Conservation (phyloP, 192 early-diverging fungal species). For the Entophlyctis helioformis region DNA sequence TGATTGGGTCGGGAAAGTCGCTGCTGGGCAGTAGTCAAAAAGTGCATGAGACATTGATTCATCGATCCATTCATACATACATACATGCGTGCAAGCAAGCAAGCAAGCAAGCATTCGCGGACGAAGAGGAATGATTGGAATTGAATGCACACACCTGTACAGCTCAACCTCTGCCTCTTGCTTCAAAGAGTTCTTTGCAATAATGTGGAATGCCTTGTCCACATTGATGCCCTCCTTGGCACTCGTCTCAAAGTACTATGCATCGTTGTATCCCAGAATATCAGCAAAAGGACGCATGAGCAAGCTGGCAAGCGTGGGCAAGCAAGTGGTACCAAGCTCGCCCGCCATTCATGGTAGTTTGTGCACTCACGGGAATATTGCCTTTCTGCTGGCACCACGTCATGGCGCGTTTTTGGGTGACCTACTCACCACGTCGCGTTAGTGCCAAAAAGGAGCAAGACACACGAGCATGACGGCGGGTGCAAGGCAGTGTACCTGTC, state of each 20-base stretch:
- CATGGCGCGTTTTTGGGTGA: constrained; percentile 91
- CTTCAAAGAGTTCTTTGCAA: constrained; percentile 88
- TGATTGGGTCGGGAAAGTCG: constrained; percentile 85
- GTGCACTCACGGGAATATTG: constrained; percentile 56
- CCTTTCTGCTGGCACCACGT: constrained; percentile 95
- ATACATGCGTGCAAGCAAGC: no score
- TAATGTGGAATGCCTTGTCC: constrained; percentile 91
- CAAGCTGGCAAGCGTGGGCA: not conserved
- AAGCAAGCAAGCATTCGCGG: no score
- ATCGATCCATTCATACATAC: no score
- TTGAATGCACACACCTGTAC: constrained; percentile 18
- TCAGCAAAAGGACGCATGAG: no score
- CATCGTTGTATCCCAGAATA: no score
- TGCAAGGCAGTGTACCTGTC: constrained; percentile 47
- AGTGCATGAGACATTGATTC: no score
- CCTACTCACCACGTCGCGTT: constrained; percentile 34
- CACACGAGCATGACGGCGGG: not conserved
- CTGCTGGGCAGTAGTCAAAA: constrained; percentile 11
- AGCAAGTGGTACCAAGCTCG: not conserved
- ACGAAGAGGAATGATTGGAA: no score
- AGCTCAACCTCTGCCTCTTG: constrained; percentile 85
- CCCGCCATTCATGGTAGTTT: not conserved
- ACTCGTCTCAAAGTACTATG: constrained; percentile 89
- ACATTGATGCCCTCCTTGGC: constrained; percentile 99
- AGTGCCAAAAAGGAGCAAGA: no score